These are phyloP conservation scores for Tolypocladium endophyticum DNA, from an alignment of 2,329 filamentous ascomycete species.

Conservation along the genomic window DNA sequence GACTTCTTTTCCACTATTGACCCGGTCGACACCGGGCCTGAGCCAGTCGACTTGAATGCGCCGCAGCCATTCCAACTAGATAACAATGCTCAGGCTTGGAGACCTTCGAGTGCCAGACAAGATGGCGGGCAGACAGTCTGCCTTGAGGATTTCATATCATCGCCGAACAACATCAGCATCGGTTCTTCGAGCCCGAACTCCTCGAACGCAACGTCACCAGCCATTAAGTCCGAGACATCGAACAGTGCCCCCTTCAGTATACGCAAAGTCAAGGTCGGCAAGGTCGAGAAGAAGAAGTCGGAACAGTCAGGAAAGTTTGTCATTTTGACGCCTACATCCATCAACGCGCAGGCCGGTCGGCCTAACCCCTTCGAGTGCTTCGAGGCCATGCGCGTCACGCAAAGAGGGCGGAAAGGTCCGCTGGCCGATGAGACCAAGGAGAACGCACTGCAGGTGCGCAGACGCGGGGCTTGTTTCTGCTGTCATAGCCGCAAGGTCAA, in stretches of 20 bases:
- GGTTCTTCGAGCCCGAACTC: conserved; percentile 11
- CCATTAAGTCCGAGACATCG: conserved; percentile 15
- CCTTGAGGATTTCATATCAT: conserved; percentile 28
- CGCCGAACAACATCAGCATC: conserved; percentile 13
- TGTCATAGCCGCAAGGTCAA: conserved; percentile 50
- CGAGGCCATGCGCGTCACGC: conserved; percentile 39
- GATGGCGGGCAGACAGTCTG: conserved; percentile 22
- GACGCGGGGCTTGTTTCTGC: conserved; percentile 47
- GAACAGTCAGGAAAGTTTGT: conserved; percentile 37
- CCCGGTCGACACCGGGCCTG: conserved; percentile 7
- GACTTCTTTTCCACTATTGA: conserved; percentile 16
- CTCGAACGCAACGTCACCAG: conserved; percentile 18
- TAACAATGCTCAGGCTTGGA: conserved; percentile 29
- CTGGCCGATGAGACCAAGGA: conserved; percentile 43
- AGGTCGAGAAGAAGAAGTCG: conserved; percentile 35
- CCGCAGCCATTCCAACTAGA: conserved; percentile 24
- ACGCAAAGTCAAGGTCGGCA: conserved; percentile 31
- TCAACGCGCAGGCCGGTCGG: conserved; percentile 38
- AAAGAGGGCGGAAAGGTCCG: conserved; percentile 46
- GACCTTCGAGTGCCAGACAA: conserved; percentile 20
- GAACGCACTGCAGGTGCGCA: conserved; percentile 42
- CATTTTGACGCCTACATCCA: conserved; percentile 43
- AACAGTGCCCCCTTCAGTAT: conserved; percentile 22
- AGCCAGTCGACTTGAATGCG: conserved; percentile 23
- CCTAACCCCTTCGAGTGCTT: conserved; percentile 45